Percentiles rank a stretch among this genome's conserved stretches.
These are phyloP conservation scores for Emmonsiellopsis sp. DNA, from an alignment of 2,329 filamentous ascomycete species.

Conservation along the genomic window DNA sequence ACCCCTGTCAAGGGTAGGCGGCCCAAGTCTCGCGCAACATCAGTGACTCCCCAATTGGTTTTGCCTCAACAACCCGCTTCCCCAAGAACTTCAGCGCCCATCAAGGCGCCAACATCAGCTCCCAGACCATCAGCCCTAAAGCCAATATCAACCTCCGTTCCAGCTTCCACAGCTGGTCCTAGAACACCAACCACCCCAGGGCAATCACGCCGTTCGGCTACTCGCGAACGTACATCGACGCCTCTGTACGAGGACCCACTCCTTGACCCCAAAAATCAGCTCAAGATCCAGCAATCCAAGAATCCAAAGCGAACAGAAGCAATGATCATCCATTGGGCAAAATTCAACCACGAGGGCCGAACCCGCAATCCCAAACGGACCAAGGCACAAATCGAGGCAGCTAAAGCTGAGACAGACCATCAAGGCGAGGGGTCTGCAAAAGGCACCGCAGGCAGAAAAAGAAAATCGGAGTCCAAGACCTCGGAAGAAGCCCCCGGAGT, in stretches of 20 bases:
- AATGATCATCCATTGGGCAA: constrained; percentile 36
- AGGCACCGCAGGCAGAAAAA: constrained; percentile 4
- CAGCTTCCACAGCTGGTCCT: neutral
- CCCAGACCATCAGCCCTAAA: constrained; percentile 6
- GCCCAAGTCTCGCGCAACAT: constrained; percentile 8
- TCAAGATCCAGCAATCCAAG: constrained; percentile 34
- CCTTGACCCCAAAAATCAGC: constrained; percentile 12
- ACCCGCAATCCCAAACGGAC: constrained; percentile 35
- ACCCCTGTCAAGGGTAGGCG: constrained; percentile 2
- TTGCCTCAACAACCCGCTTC: constrained; percentile 16
- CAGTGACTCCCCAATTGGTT: constrained; percentile 4
- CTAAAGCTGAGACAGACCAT: constrained; percentile 17
- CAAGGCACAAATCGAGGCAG: constrained; percentile 36
- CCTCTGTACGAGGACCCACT: constrained; percentile 14
- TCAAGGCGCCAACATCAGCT: neutral
- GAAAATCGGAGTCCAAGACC: constrained; percentile 3
- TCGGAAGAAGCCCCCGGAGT: neutral
- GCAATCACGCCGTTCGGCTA: constrained; percentile 9
- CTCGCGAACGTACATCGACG: constrained; percentile 10
- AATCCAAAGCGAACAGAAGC: constrained; percentile 36
- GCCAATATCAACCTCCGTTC: neutral
- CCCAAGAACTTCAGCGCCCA: constrained; percentile 4
- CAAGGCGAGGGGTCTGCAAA: neutral
- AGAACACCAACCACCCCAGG: constrained; percentile 8
- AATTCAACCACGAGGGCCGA: constrained; percentile 34